Base-by-base conservation (phyloP, 352 stramenopile species). In the Aphanomyces cochlioides region DNA sequence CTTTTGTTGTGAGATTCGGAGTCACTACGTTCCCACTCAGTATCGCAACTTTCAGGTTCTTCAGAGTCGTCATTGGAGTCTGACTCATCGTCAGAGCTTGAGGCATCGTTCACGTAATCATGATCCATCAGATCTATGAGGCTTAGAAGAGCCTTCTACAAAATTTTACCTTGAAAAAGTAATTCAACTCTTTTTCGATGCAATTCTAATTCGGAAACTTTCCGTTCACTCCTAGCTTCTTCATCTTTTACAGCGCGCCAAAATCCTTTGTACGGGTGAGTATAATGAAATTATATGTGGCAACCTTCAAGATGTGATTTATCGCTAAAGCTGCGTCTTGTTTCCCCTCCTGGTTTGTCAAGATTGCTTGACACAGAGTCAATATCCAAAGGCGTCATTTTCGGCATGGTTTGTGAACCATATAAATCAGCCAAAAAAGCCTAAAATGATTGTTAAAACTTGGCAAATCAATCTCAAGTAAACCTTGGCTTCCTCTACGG, bases 21-120 rank as follows among this genome's bases (percentile, higher is more conserved):
- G 21, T 61, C 54, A n/a, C 54, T 61, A 37, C 43, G 54, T 37
- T 61, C 54, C 54, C 54, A 61, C 21, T 61, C 54, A 61, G 54
- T 61, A 40, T 61, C 54, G 34, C 54, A 61, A 40, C 54, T 61
- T n/a, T 61, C 54, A 1, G 54, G 54, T 40, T 61, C 50, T 8
- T 58, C 50, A 2, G 43, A 50, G 10, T 50, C 43, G 43, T 50
- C 43, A 50, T n/a, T 2, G 17, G 19, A 28, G 54, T 61, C 54
- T 13, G 54, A 61, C 1, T 61, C 50, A 34, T 58, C 50, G 13
- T 21, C 50, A 10, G n/a, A 58, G n/a, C 50, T n/a, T 8, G n/a
- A 10, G 28, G 50, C 28, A 58, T 21, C 50, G 28, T 28, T 28
- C 28, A 2, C 28, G 28, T 28, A 28, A 28, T 58, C 50, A 38